Percentiles rank a stretch among this genome's conserved stretches.
Evolutionary conservation across 2,329 filamentous ascomycete species (phyloP).

Genomic region (Ophiostoma sp.): DNA sequence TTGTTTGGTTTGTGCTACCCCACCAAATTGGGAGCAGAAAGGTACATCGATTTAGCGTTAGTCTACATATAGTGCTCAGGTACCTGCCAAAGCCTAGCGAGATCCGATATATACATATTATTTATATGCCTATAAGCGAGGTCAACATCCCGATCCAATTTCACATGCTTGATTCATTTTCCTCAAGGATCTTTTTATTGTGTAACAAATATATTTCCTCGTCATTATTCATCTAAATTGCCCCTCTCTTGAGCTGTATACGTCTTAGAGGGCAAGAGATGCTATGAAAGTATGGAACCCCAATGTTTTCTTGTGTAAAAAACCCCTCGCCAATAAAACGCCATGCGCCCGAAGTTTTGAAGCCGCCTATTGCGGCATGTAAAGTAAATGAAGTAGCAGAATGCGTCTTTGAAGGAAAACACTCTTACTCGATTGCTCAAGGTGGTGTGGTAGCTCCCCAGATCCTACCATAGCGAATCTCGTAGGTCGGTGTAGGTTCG

Average conservation of each 20-base stretch:
- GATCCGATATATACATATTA: background rate
- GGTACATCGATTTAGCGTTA: background rate
- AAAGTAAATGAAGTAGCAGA: no score
- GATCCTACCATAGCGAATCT: no score
- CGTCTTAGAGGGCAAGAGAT: background rate
- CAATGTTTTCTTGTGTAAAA: no score
- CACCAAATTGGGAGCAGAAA: background rate
- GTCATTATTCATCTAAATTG: background rate
- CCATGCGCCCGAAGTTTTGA: background rate
- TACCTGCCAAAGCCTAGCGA: background rate
- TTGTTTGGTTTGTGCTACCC: constrained; percentile 5
- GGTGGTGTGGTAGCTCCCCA: no score
- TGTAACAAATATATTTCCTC: background rate
- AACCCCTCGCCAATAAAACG: background rate
- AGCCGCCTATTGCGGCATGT: no score
- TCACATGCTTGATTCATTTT: background rate
- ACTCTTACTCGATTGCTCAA: no score
- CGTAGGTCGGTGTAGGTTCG: no score
- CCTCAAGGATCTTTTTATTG: background rate
- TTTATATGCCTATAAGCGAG: background rate
- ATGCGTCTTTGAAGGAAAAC: no score
- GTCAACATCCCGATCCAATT: background rate
- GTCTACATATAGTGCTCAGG: background rate
- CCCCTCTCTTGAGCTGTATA: background rate
- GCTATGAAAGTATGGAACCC: background rate